Evolutionary conservation across 768 basidiomycete species (phyloP), one percentile per base, ranked within the genome.

Genomic region (Phallus indusiatus): DNA sequence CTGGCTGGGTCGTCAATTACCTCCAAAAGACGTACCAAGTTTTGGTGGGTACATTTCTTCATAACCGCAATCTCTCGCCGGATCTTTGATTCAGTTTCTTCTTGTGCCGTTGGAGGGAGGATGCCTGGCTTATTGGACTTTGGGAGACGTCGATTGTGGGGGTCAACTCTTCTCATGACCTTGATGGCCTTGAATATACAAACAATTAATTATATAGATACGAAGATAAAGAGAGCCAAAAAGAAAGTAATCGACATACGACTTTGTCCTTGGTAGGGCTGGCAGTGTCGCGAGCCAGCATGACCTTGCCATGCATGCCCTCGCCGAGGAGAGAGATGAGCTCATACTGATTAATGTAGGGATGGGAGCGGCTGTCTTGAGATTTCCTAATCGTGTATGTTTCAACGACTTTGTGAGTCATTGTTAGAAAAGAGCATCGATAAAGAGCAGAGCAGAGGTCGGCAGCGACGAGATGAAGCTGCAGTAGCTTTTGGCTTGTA

Each of bases 51-150:
- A 66, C 90, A 87, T 69, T 96, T 94, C 77, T 97, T 98, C 91
- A 99, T 96, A 71, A 98, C 94, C 1, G 96, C 96, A 60, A 98
- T 94, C 74, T 98, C 95, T 71, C 85, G 86, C 64, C 84, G 79
- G 62, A 96, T 92, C 74, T 92, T 91, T 63, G 83, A 78, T 68
- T 92, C 91, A 33, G 83, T 83, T 21, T 82, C 86, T 59, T 81
- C 78, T 47, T 88, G 78, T 61, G 80, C 80, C 70, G 88, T 86
- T 4, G 79, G 79, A n/a, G 90, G 72, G 22, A 82, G 78, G 0
- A 78, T 73, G 61, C 82, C 81, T 16, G 72, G 68, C 4, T 75
- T 69, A 12, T 66, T 64, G 18, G 78, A 71, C 14, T 76, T 71
- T 50, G 79, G 75, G 48, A 73, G 65, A 53, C 73, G 37, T 20